These are phyloP conservation scores for Botrytis galanthina DNA, from an alignment of 2,329 filamentous ascomycete genomes.

Conservation along the genomic window DNA sequence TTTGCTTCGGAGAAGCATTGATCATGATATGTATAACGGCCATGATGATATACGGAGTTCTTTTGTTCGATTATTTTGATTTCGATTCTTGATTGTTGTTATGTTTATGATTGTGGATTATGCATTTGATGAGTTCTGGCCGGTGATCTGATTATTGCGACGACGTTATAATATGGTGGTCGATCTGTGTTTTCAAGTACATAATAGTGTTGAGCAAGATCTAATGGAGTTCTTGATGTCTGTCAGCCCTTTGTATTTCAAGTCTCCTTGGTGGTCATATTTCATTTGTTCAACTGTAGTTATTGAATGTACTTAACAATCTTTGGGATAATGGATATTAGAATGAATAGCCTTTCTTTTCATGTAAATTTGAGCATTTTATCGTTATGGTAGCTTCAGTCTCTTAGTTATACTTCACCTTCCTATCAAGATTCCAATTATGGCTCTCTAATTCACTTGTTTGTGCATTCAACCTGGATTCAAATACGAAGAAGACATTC, in stretches of 20 bases:
- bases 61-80: conserved; percentile 6
- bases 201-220: neutral
- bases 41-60: conserved; percentile 6
- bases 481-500: neutral
- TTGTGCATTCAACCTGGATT: neutral
- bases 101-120: conserved; percentile 16
- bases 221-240: conserved; percentile 6
- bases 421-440: neutral
- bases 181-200: conserved; percentile 8
- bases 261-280: conserved; percentile 4
- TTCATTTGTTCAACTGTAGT: conserved; percentile 3
- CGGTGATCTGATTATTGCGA: conserved; percentile 3
- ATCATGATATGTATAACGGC: conserved; percentile 7
- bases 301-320: conserved; percentile 16
- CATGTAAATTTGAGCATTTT: neutral
- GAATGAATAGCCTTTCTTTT: neutral
- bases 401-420: neutral
- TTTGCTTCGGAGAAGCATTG: conserved; percentile 17
- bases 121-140: neutral
- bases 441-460: neutral
- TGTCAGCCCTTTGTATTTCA: conserved; percentile 13
- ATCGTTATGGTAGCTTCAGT: neutral
- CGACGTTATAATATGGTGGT: conserved; percentile 13
- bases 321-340: conserved; percentile 6
- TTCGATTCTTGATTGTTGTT: conserved; percentile 19